Base-by-base conservation (phyloP, 106 monocot species). In the Cymbidium sinense region DNA sequence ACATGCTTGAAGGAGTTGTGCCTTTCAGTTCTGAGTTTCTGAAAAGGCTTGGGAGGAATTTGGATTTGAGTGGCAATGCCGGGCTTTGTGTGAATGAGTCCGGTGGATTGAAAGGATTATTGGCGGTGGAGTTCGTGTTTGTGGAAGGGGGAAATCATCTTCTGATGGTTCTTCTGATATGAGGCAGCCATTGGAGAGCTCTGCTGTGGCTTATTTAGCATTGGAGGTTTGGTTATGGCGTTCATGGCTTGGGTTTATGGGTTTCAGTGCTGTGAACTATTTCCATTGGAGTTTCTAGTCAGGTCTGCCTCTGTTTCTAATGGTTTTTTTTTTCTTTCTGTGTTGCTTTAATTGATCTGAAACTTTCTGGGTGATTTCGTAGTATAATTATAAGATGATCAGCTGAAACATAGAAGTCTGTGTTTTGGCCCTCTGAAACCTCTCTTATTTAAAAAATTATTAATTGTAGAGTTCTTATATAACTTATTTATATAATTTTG, bases 61-160 rank as follows among this genome's bases (percentile, higher is more conserved):
- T 95, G 77, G 95, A 95, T 79, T 74, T 95, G 82, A 90, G 88
- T 51, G 92, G 85, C 28, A 95, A 95, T 67, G 41, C 87, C 0
- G 87, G 87, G 21, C 86, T 95, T 35, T 95, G 95, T 69, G 21
- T 90, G 20, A 71, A 64, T 64, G 64, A 79, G 58, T 74, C 69
- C 7, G 80, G 76, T 20, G 73, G 67, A 74, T 67, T 37, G 37
- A 78, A 33, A 76, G 44, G 50, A 70, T 67, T 25, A 18, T 43
- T 2, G 17, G 37, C 7, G 64, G 72, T 39, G 73, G 64, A 28
- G 29, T 82, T 39, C 86, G 87, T 9, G 72, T 91, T 41, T 78
- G 74, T 64, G 50, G 19, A 31, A 77, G 54, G 27, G 29, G 43
- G 5, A 58, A 54, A 35, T 73, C 65, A 50, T 75, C 67, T 33